These are phyloP conservation scores for Camellia lanceoleosa DNA, from an alignment of 148 eudicot genomes.

Conservation along the genomic window DNA sequence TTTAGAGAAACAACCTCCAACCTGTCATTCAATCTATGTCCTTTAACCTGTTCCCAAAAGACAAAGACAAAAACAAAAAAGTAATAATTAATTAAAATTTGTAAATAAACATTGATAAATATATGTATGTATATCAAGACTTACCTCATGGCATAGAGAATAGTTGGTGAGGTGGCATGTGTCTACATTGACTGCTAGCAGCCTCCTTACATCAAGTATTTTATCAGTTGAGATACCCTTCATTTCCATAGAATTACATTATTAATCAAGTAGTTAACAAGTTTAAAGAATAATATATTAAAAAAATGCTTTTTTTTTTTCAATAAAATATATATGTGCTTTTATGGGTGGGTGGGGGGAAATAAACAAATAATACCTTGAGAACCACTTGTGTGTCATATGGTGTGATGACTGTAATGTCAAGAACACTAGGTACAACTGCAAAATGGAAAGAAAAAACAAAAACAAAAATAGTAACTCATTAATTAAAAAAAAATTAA, in stretches of 20 bases:
- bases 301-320: background rate
- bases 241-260: constrained; percentile 12
- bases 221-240: constrained; percentile 96
- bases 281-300: no score
- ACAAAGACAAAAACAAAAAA: background rate
- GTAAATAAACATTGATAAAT: background rate
- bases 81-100: no score
- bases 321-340: background rate
- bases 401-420: constrained; percentile 77
- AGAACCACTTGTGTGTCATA: constrained; percentile 78
- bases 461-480: background rate
- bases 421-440: constrained; percentile 87
- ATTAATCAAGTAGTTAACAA: background rate
- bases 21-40: constrained; percentile 65
- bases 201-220: constrained; percentile 78
- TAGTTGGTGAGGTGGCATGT: constrained; percentile 90
- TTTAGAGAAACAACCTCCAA: constrained; percentile 69
- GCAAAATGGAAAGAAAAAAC: constrained; percentile 20
- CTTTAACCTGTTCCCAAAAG: constrained; percentile 58
- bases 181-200: constrained; percentile 73
- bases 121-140: background rate
- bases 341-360: background rate
- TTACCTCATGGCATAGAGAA: constrained; percentile 86
- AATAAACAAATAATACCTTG: constrained; percentile 43
- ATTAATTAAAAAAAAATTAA: no score